These are phyloP conservation scores for Lepiota brunneoincarnata DNA, from an alignment of 768 basidiomycete species.

Conservation along the genomic window DNA sequence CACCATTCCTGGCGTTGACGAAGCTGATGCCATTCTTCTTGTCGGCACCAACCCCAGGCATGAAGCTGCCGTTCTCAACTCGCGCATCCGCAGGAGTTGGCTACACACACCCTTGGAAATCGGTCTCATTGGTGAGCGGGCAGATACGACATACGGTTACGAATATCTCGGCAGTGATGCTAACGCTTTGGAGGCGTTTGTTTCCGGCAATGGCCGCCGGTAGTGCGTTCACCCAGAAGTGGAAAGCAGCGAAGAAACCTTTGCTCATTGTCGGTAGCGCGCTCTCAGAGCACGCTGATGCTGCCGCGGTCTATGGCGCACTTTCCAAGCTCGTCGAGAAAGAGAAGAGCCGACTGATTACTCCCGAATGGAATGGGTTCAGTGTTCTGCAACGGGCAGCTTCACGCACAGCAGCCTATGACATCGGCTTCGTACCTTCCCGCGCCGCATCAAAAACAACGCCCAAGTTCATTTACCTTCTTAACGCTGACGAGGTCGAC, in stretches of 20 bases:
- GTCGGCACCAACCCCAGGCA: constrained; percentile 97
- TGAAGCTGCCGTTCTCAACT: constrained; percentile 96
- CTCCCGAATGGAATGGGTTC: constrained; percentile 95
- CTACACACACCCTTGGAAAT: constrained; percentile 83
- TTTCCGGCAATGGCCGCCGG: constrained; percentile 56
- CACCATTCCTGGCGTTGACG: constrained; percentile 86
- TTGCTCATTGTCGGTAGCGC: constrained; percentile 92
- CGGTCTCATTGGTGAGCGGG: constrained; percentile 87
- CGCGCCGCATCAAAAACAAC: constrained; percentile 68
- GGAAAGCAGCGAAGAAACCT: constrained; percentile 86
- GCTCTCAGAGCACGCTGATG: constrained; percentile 82
- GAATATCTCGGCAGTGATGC: constrained; percentile 82
- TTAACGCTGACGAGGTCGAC: constrained; percentile 94
- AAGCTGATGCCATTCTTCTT: constrained; percentile 89
- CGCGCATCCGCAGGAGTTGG: constrained; percentile 95
- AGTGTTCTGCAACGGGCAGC: constrained; percentile 87
- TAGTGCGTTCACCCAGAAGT: constrained; percentile 77
- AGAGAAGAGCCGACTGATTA: constrained; percentile 74
- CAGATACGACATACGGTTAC: constrained; percentile 90
- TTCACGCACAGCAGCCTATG: constrained; percentile 92
- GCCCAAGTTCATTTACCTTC: constrained; percentile 95
- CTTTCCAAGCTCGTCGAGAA: constrained; percentile 78
- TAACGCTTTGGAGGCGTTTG: constrained; percentile 73
- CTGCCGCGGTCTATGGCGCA: constrained; percentile 70
- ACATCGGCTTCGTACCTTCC: constrained; percentile 90